Evolutionary conservation across 1,284 basidiomycete species (phyloP).

Genomic region (Trichosporon asahii): DNA sequence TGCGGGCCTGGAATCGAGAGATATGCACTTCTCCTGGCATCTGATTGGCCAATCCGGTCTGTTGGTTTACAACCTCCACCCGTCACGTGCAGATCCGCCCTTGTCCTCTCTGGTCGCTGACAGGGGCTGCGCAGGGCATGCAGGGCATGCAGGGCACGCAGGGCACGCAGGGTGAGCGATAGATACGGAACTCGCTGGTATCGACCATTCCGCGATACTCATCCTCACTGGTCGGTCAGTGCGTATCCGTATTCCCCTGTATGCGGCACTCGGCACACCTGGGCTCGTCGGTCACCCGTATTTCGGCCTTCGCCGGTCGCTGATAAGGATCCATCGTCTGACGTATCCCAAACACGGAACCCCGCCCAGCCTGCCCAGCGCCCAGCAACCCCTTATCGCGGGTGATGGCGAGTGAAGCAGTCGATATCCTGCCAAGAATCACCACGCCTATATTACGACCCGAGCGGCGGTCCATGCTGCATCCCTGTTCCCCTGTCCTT

Average conservation of each 20-base stretch:
- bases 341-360: too few relatives aligned
- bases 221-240: background rate
- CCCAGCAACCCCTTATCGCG: too few relatives aligned
- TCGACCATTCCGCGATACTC: background rate
- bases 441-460: background rate
- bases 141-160: too few relatives aligned
- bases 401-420: too few relatives aligned
- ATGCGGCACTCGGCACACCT: too few relatives aligned
- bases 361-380: too few relatives aligned
- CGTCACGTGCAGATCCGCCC: background rate
- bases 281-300: background rate
- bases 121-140: too few relatives aligned
- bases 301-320: background rate
- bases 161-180: background rate
- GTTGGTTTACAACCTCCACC: background rate
- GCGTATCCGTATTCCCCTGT: background rate
- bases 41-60: background rate
- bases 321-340: background rate
- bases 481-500: background rate
- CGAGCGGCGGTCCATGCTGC: too few relatives aligned
- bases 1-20: background rate
- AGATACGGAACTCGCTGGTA: background rate
- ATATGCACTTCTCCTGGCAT: background rate
- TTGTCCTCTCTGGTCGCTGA: too few relatives aligned
- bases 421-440: background rate